Conservation (phyloP, 2,329 filamentous ascomycete genomes). For the Aureobasidium sp. region DNA sequence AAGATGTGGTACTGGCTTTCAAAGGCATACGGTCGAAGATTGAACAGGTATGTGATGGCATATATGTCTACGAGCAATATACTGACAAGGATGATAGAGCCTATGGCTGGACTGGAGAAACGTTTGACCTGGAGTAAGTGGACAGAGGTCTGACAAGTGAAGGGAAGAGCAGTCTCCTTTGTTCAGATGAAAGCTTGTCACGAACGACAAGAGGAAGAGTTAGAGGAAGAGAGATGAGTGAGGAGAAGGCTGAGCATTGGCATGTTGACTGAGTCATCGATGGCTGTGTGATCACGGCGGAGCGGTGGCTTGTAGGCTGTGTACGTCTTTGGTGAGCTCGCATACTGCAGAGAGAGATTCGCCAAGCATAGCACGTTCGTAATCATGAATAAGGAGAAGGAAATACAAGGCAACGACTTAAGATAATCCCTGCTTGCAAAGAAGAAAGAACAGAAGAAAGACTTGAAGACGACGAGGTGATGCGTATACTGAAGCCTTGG, state of each 20-base stretch:
- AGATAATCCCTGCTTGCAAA: not conserved
- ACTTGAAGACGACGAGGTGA: not conserved
- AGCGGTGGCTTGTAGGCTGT: not conserved
- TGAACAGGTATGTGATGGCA: slow-evolving; percentile 36
- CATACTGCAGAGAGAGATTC: not conserved
- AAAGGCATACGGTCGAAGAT: slow-evolving; percentile 41
- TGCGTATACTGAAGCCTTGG: not conserved
- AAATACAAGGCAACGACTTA: not conserved
- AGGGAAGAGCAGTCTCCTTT: not conserved
- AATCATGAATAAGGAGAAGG: not conserved
- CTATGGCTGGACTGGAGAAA: slow-evolving; percentile 23
- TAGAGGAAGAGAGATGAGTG: too few relatives aligned
- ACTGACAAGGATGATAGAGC: slow-evolving; percentile 15
- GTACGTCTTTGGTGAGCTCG: not conserved
- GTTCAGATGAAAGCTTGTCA: not conserved
- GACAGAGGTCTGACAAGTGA: not conserved
- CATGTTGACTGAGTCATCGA: not conserved
- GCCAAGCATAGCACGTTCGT: not conserved
- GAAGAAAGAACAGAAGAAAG: not conserved
- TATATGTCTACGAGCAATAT: slow-evolving; percentile 40
- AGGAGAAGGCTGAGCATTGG: not conserved
- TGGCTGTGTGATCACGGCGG: not conserved
- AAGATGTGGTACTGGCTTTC: slow-evolving; percentile 46
- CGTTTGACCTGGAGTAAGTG: slow-evolving; percentile 21
- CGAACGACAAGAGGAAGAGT: too few relatives aligned